Conservation (phyloP, 2,329 filamentous ascomycete species). For the Cladosporium sp. region DNA sequence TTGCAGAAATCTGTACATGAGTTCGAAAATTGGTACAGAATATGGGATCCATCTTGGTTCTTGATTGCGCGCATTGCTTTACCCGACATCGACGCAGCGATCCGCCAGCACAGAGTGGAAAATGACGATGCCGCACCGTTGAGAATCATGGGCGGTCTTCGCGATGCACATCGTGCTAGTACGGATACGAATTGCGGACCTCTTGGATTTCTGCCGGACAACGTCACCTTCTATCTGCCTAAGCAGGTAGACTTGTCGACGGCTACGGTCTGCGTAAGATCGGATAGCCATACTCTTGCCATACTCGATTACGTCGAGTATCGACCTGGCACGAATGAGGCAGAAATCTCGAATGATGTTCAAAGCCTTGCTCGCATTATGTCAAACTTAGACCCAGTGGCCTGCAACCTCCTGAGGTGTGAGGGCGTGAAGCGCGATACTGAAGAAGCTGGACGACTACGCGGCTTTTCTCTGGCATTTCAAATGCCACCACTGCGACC, state of each 20-base stretch:
- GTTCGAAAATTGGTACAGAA: constrained; percentile 36
- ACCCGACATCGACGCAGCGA: not conserved
- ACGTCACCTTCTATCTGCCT: not conserved
- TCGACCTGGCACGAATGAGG: not conserved
- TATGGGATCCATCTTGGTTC: constrained; percentile 39
- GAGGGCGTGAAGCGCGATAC: not conserved
- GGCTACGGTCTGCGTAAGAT: not conserved
- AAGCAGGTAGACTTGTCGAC: not conserved
- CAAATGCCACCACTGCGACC: not conserved
- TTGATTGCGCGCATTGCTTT: constrained; percentile 32
- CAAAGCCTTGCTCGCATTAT: constrained; percentile 1
- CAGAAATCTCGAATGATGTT: not conserved
- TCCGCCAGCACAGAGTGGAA: not conserved
- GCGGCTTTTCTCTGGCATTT: constrained; percentile 3
- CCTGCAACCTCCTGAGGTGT: constrained; percentile 2
- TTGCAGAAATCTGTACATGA: constrained; percentile 29
- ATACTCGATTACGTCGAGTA: not conserved
- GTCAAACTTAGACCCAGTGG: not conserved
- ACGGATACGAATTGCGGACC: not conserved
- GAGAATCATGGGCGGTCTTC: not conserved
- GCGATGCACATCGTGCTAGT: not conserved
- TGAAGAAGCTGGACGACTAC: not conserved
- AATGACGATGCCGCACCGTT: not conserved
- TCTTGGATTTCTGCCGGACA: not conserved
- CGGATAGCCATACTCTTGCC: not conserved